Evolutionary conservation across 139 green algal genomes (phyloP), one percentile per base, ranked within the genome.

Genomic region (Yamagishiella unicocca): DNA sequence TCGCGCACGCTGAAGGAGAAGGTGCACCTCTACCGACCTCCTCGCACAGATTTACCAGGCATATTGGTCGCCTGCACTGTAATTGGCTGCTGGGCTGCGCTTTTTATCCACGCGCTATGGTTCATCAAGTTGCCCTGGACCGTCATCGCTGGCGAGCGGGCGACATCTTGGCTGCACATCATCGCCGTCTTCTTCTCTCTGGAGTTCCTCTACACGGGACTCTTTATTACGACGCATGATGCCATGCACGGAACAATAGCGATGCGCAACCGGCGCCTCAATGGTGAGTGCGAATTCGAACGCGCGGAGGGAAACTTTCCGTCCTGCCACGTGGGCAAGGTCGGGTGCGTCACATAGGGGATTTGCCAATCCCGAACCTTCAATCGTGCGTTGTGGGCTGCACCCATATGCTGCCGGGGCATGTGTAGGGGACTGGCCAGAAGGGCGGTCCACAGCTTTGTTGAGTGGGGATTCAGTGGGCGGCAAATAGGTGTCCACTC

Each of bases 201-300:
- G 50, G 90, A 93, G 70, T 93, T 92, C 67, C 77, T 89, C 19
- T 89, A 89, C 50, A 93, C 90, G 17, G 91, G 88, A 1, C 83
- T 93, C 24, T 93, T 93, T 83, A 93, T 93, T 58, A 93, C 91
- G 42, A 92, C 91, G 1, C 91, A 93, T 43, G 91, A 93, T n/a
- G 88, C 88, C 25, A 93, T 93, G 90, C 90, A 93, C 46, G 90
- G 90, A 67, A 92, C 90, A 31, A 88, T 92, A 35, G 83, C 88
- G 37, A 37, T 76, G 55, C 84, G 84, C 62, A 89, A 88, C 62
- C 85, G 90, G 1, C 42, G 50, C 14, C 66, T 93, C 33, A 93
- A 93, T 50, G 88, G 88, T 87, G 33, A 53, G 80, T n/a, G n/a
- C n/a, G n/a, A n/a, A n/a, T n/a, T n/a, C n/a, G n/a, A n/a, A n/a